Evolutionary conservation across 176 grass and related monocot species (phyloP).

Genomic region (Chrysopogon serrulatus): DNA sequence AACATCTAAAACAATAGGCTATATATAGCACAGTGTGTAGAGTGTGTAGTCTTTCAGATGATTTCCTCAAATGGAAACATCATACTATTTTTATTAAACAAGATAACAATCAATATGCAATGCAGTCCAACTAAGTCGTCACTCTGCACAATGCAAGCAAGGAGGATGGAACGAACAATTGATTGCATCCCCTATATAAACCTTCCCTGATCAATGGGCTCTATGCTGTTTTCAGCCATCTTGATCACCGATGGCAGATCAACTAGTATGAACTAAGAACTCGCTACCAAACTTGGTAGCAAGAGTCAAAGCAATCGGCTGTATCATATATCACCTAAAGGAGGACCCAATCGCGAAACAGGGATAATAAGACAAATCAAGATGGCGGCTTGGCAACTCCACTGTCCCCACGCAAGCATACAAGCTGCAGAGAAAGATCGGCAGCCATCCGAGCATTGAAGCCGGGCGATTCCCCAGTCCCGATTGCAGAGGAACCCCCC

Average conservation of each 20-base stretch:
- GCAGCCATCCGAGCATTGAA: conserved; percentile 14
- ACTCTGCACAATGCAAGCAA: not conserved
- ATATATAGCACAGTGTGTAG: not conserved
- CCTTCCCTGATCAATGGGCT: not conserved
- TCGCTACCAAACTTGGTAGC: not conserved
- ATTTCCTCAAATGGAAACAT: not conserved
- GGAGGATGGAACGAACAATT: not conserved
- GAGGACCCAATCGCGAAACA: not conserved
- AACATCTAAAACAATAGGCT: not conserved
- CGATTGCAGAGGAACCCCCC: not conserved
- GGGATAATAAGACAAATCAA: not conserved
- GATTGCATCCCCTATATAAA: not conserved
- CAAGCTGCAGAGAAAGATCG: conserved; percentile 21
- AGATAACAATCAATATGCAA: not conserved
- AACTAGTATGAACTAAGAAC: not conserved
- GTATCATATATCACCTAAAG: not conserved
- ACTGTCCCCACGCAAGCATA: not conserved
- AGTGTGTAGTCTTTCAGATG: not conserved
- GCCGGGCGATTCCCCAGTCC: conserved; percentile 7
- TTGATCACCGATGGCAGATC: not conserved
- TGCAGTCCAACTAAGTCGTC: not conserved
- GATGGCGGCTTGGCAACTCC: not conserved
- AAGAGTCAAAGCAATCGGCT: not conserved
- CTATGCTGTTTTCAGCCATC: not conserved
- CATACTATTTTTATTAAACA: not conserved